Conservation (phyloP, 2,329 filamentous ascomycete genomes). For the Dothideomycetes sp. region DNA sequence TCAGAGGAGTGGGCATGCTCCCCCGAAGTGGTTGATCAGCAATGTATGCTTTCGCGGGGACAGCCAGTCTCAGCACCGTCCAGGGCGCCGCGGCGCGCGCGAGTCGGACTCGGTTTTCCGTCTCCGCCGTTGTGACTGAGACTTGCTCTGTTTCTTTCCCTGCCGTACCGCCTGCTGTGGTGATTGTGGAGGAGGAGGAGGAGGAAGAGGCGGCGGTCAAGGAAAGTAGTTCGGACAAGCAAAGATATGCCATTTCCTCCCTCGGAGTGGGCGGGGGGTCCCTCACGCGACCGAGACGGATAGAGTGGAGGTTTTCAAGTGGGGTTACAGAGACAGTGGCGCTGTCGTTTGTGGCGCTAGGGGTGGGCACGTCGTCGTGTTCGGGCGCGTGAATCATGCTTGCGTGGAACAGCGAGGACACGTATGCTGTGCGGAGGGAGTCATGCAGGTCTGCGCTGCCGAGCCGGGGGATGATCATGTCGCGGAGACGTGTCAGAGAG, state of each 20-base stretch:
- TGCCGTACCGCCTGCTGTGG: background rate
- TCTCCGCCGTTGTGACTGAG: constrained; percentile 1
- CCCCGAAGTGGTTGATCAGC: constrained; percentile 86
- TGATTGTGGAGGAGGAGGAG: too few relatives aligned
- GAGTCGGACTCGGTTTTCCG: constrained; percentile 44
- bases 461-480: constrained; percentile 63
- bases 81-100: constrained; percentile 69
- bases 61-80: constrained; percentile 67
- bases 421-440: constrained; percentile 56
- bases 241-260: constrained; percentile 64
- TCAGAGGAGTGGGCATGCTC: constrained; percentile 75
- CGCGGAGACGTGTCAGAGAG: constrained; percentile 58
- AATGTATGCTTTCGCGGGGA: constrained; percentile 74
- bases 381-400: constrained; percentile 71
- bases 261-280: constrained; percentile 55
- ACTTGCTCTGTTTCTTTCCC: too few relatives aligned
- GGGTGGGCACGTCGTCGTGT: constrained; percentile 44
- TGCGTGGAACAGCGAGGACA: constrained; percentile 65
- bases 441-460: constrained; percentile 57
- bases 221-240: constrained; percentile 59
- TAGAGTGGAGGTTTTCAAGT: constrained; percentile 51
- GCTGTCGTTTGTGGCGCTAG: constrained; percentile 42
- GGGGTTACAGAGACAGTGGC: constrained; percentile 38
- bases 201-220: constrained; percentile 16
- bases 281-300: constrained; percentile 62